Evolutionary conservation across 306 rosid genomes (phyloP).

Genomic region (Vigna reflexopilosa): DNA sequence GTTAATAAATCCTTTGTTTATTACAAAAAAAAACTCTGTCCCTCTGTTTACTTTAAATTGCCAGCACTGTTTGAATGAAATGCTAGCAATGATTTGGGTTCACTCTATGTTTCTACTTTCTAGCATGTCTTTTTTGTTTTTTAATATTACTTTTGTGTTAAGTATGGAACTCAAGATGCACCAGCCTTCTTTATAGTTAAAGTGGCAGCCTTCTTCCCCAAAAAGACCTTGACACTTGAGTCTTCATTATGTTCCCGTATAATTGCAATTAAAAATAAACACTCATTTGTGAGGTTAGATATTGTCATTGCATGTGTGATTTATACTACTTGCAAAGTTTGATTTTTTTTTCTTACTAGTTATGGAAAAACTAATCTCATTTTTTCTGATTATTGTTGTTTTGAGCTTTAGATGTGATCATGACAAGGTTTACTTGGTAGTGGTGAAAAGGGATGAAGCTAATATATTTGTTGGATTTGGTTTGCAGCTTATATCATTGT

Average conservation of each 20-base stretch:
- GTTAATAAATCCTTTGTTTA: neutral
- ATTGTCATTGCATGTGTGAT: neutral
- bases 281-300: neutral
- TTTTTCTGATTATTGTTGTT: neutral
- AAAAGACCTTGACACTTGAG: neutral
- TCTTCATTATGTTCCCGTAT: conserved; percentile 8
- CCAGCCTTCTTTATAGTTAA: neutral
- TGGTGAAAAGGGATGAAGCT: conserved; percentile 10
- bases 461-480: conserved; percentile 45
- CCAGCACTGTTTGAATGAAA: conserved; percentile 4
- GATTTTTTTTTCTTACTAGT: no score
- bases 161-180: neutral
- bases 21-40: neutral
- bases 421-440: neutral
- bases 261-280: neutral
- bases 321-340: neutral
- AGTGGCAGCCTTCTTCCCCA: conserved; percentile 2
- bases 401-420: conserved; percentile 4
- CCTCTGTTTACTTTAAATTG: conserved; percentile 4
- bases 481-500: conserved; percentile 82
- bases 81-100: conserved; percentile 19
- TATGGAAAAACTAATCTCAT: no score
- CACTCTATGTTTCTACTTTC: neutral
- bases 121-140: neutral
- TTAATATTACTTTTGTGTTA: conserved; percentile 7